Evolutionary conservation across 495 filamentous ascomycete species (phyloP).

Genomic region (Chaetomium tenue): DNA sequence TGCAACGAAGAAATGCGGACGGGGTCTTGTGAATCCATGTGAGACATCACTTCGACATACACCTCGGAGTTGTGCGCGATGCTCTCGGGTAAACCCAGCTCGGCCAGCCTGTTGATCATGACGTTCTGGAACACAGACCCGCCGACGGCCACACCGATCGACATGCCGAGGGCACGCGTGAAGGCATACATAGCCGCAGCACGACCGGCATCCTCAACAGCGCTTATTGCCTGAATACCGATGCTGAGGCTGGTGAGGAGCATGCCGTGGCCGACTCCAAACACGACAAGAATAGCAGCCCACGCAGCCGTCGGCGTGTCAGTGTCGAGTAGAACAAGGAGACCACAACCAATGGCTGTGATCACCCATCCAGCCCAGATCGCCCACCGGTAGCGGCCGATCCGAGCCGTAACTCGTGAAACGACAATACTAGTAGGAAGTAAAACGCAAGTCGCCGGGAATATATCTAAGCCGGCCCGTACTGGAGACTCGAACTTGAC

Average conservation of each 20-base stretch:
- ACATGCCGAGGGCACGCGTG: conserved; percentile 60
- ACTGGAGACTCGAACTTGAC: conserved; percentile 55
- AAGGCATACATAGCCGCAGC: conserved; percentile 61
- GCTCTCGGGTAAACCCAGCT: conserved; percentile 37
- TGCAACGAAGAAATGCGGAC: conserved; percentile 28
- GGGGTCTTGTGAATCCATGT: conserved; percentile 29
- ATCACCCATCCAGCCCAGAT: conserved; percentile 59
- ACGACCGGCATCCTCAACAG: conserved; percentile 50
- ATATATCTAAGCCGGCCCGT: conserved; percentile 47
- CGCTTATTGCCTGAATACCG: conserved; percentile 53
- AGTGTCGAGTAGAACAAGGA: conserved; percentile 47
- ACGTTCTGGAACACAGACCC: conserved; percentile 61
- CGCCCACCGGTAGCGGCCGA: conserved; percentile 53
- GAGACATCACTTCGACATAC: conserved; percentile 41
- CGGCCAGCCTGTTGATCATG: conserved; percentile 47
- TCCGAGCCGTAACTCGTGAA: conserved; percentile 49
- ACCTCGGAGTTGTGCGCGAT: conserved; percentile 49
- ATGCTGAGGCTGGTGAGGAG: conserved; percentile 53
- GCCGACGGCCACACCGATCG: conserved; percentile 61
- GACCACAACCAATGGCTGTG: conserved; percentile 48
- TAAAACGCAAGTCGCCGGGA: conserved; percentile 34
- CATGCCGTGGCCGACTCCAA: conserved; percentile 55
- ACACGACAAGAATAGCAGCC: conserved; percentile 53
- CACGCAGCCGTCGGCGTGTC: conserved; percentile 49
- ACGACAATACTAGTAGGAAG: conserved; percentile 45